Conservation (phyloP, 139 green algal species). For the Volvox africanus region DNA sequence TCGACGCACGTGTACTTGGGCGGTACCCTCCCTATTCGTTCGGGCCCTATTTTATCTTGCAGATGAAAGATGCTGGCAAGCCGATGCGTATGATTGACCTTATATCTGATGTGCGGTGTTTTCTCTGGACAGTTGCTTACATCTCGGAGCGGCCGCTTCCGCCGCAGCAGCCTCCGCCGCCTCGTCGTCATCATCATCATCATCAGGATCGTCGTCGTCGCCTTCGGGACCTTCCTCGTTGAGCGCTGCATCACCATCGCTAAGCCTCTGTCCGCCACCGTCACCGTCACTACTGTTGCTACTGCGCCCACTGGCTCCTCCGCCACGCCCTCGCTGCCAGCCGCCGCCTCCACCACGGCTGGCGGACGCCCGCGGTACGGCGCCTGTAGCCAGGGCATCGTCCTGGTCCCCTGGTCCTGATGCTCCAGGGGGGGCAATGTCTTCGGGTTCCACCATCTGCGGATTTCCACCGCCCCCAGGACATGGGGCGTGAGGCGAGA, state of each 20-base stretch:
- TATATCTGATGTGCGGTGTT: too few species aligned
- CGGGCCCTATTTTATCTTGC: too few species aligned
- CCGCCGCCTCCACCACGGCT: not conserved
- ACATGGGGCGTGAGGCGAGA: too few species aligned
- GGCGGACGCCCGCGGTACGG: not conserved
- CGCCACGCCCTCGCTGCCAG: not conserved
- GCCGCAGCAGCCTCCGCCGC: not conserved
- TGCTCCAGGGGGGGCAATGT: constrained; percentile 48
- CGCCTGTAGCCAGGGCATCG: not conserved
- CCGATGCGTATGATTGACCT: too few species aligned
- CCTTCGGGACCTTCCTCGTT: not conserved
- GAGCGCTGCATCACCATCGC: not conserved
- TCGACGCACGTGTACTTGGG: too few species aligned
- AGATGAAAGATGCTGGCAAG: too few species aligned
- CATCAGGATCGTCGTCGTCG: not conserved
- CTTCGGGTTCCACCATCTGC: constrained; percentile 47
- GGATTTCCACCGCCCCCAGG: too few species aligned
- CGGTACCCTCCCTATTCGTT: too few species aligned
- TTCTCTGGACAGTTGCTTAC: not conserved
- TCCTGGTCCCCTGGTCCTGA: not conserved
- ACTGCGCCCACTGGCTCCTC: not conserved
- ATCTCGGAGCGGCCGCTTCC: not conserved
- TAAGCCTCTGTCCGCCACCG: not conserved
- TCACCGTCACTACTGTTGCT: not conserved
- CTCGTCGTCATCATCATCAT: not conserved